Percentiles rank a stretch among this genome's conserved stretches.
phyloP scores from a whole-genome alignment of 495 filamentous ascomycete genomes.

The Aspergillus egyptiacus region DNA sequence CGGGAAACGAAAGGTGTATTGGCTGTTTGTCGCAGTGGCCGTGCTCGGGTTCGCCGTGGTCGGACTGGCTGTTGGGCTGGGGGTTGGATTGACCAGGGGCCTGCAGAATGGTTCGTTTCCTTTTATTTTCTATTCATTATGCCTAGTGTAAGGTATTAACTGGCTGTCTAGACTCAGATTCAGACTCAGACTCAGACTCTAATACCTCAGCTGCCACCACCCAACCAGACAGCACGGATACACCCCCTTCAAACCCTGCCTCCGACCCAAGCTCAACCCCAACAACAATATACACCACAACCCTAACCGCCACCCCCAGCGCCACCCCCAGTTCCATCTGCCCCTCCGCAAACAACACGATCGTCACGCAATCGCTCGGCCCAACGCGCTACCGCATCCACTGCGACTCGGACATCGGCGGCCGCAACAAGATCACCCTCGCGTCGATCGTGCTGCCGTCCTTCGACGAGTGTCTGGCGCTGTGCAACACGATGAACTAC shows the following conservation, averaged over 20 bases:
- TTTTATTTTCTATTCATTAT: not conserved
- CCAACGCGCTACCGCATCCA: conserved; percentile 7
- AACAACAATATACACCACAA: conserved; percentile 2
- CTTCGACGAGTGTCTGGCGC: conserved; percentile 9
- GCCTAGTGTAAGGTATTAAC: no score
- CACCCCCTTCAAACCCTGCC: not conserved
- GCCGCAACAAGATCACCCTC: conserved; percentile 3
- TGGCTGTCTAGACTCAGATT: no score
- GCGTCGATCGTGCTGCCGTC: conserved; percentile 6
- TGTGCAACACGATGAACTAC: conserved; percentile 13
- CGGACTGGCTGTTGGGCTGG: conserved; percentile 8
- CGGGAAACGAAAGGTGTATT: not conserved
- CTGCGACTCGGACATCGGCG: conserved; percentile 10
- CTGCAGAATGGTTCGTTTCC: not conserved
- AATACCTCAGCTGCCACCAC: no score
- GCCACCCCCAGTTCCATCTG: not conserved
- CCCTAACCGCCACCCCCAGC: not conserved
- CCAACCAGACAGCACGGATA: not conserved
- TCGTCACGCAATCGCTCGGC: not conserved
- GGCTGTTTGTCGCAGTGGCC: not conserved
- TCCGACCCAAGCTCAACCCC: not conserved
- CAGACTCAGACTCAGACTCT: no score
- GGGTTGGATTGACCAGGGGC: not conserved
- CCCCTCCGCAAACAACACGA: conserved; percentile 11
- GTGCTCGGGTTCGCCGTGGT: not conserved